Conservation (phyloP, 169 alveolate species). For the Plasmodium sp. region DNA sequence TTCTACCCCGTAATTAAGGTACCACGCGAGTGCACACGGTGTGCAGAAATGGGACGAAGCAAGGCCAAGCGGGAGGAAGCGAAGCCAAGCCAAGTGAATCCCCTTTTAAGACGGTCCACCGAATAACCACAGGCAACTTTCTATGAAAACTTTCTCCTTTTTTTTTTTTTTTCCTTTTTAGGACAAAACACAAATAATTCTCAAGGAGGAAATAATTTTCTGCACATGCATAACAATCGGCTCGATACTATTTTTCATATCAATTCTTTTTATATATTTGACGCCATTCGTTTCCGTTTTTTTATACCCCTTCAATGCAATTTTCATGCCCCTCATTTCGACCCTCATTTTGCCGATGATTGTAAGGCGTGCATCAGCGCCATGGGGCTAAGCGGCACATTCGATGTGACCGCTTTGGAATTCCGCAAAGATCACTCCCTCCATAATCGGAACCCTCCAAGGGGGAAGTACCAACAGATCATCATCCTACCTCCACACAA, state of each 20-base stretch:
- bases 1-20: conserved; percentile 39
- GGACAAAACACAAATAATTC: conserved; percentile 16
- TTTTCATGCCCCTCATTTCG: conserved; percentile 58
- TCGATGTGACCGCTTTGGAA: background rate
- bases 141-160: background rate
- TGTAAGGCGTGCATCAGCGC: background rate
- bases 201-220: conserved; percentile 49
- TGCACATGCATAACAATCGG: conserved; percentile 10
- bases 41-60: background rate
- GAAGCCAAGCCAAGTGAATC: background rate
- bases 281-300: conserved; percentile 26
- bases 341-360: conserved; percentile 33
- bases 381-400: background rate
- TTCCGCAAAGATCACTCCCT: background rate
- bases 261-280: conserved; percentile 33
- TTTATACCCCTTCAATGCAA: conserved; percentile 39
- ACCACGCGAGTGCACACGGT: background rate
- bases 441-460: background rate
- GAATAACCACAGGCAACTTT: background rate
- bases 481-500: background rate
- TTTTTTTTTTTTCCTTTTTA: background rate
- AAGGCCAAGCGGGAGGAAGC: background rate
- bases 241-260: conserved; percentile 19
- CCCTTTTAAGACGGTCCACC: background rate
- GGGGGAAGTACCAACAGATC: background rate